These are phyloP conservation scores for Tylopilus sp. DNA, from an alignment of 1,284 basidiomycete species.

Conservation along the genomic window DNA sequence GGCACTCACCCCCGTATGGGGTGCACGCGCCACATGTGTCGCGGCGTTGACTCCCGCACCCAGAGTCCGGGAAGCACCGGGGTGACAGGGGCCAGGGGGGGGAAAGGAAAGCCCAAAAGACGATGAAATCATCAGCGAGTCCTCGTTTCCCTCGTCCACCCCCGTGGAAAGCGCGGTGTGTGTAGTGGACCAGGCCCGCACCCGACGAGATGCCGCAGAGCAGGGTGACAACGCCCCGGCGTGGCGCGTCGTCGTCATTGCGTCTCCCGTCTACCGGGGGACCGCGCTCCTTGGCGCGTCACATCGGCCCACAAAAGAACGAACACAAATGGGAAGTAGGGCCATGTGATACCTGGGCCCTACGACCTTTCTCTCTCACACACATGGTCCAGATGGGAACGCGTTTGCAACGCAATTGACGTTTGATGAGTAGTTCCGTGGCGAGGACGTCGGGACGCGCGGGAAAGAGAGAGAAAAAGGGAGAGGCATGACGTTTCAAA, in stretches of 20 bases:
- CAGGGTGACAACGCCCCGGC: conserved; percentile 10
- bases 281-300: neutral
- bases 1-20: too few relatives aligned
- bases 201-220: conserved; percentile 7
- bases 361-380: neutral
- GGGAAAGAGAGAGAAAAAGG: too few relatives aligned
- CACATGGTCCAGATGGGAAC: neutral
- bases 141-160: conserved; percentile 6
- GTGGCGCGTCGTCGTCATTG: neutral
- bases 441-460: neutral
- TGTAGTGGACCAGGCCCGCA: neutral
- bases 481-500: conserved; percentile 14
- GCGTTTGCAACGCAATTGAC: conserved; percentile 8
- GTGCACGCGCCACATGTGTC: too few relatives aligned
- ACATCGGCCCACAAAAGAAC: neutral
- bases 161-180: neutral
- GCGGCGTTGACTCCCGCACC: too few relatives aligned
- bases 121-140: neutral
- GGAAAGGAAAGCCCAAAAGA: too few relatives aligned
- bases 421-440: conserved; percentile 3
- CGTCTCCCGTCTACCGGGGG: too few relatives aligned
- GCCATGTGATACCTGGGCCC: conserved; percentile 3
- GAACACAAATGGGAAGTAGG: neutral
- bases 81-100: too few relatives aligned
- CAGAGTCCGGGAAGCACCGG: too few relatives aligned